Percentiles rank a stretch among this genome's conserved stretches.
phyloP scores from a whole-genome alignment of 768 basidiomycete genomes.

The Tricholoma furcatifolium region DNA sequence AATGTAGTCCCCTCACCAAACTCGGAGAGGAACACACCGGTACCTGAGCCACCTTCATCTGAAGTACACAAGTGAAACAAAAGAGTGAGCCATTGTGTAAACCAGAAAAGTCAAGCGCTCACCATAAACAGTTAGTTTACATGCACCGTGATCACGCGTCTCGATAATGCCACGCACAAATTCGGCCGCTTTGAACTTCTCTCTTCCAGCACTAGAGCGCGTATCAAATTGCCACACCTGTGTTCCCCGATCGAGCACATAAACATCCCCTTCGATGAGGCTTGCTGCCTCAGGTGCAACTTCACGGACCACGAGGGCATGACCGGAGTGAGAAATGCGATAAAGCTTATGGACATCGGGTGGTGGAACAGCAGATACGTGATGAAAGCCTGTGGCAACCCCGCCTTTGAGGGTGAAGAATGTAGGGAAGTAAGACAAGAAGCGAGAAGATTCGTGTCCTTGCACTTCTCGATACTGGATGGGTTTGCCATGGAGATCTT shows the following conservation, averaged over 20 bases:
- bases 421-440: slow-evolving; percentile 48
- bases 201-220: slow-evolving; percentile 51
- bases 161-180: slow-evolving; percentile 48
- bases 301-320: slow-evolving; percentile 45
- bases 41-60: slow-evolving; percentile 55
- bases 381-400: slow-evolving; percentile 51
- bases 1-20: slow-evolving; percentile 36
- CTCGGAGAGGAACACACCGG: slow-evolving; percentile 45
- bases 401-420: slow-evolving; percentile 48
- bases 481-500: slow-evolving; percentile 54
- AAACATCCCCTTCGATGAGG: slow-evolving; percentile 54
- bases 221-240: slow-evolving; percentile 57
- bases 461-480: slow-evolving; percentile 66
- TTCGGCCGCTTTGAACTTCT: slow-evolving; percentile 61
- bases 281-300: slow-evolving; percentile 43
- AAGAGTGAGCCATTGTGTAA: neutral
- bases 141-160: slow-evolving; percentile 36
- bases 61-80: neutral
- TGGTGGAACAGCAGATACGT: slow-evolving; percentile 42
- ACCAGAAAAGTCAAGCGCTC: slow-evolving; percentile 10
- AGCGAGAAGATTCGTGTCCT: slow-evolving; percentile 50
- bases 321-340: slow-evolving; percentile 36
- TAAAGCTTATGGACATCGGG: slow-evolving; percentile 49
- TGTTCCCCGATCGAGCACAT: slow-evolving; percentile 57
- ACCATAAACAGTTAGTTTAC: slow-evolving; percentile 52